Base-by-base conservation (phyloP, 805 yeast species). In the Clavispora santaluciae region DNA sequence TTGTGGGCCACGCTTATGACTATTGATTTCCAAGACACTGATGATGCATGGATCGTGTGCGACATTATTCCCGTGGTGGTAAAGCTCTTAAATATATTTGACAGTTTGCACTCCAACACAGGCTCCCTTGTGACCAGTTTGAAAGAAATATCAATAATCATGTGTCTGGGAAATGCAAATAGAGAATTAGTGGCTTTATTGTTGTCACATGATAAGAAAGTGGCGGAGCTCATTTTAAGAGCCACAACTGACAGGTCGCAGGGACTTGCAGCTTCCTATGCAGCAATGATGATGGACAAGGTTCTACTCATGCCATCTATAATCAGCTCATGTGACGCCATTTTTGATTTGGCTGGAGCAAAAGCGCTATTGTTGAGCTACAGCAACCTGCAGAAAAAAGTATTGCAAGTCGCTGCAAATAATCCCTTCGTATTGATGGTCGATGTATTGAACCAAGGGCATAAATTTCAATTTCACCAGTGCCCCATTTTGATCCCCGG, bases 391-490 rank as follows among this genome's bases (percentile, higher is more conserved):
- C 12, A 22, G 9, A 20, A n/a, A 8, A 13, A 33, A 5, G 20
- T 22, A 10, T 47, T 36, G 21, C 43, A 40, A 9, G 25, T 45
- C 8, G 48, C 51, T 8, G 42, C 36, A 13, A 43, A 24, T 10
- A 34, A 28, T 5, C 55, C 55, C 0, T 43, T 47, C 21, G 39
- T 37, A 11, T 45, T 44, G 23, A 33, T 44, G 4, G 22, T 46
- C 11, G 55, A 51, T 24, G 25, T 47, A 18, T 40, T 49, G 18
- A 45, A 49, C 23, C 55, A 49, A n/a, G 34, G 38, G 2, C 25
- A 17, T 8, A 11, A 21, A 15, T 21, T 33, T 7, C 9, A 33
- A 13, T 33, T 33, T 12, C 31, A 16, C 7, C 31, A 28, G 9
- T 15, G 20, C 20, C 31, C 43, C 1, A 38, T 38, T 2, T 31